Conservation (phyloP, 2,329 filamentous ascomycete species). For the Teratosphaeria destructans region DNA sequence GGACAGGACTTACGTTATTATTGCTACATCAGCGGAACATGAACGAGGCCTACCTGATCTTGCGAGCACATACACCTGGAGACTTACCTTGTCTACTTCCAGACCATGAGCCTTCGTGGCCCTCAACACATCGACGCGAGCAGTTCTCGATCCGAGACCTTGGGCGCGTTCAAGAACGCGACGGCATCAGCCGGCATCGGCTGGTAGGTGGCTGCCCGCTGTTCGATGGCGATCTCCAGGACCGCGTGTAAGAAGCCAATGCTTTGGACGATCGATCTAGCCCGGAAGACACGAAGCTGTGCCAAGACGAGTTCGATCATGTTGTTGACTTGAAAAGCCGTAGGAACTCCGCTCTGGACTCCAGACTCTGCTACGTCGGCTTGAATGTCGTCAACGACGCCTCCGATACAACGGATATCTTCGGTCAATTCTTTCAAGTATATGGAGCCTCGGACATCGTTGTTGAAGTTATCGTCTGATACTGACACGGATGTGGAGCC, state of each 20-base stretch:
- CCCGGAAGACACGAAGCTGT: neutral
- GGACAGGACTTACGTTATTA: too few species aligned
- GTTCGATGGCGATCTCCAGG: neutral
- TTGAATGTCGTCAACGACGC: neutral
- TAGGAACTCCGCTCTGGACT: neutral
- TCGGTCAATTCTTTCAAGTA: neutral
- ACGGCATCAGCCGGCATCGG: neutral
- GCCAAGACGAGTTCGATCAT: neutral
- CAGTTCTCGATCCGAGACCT: neutral
- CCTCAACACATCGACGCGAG: neutral
- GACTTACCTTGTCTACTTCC: neutral
- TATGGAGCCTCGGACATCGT: neutral
- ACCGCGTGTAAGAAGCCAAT: neutral
- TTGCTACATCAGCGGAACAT: too few species aligned
- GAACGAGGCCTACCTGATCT: neutral
- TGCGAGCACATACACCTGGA: slow-evolving; percentile 24
- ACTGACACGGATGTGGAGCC: neutral
- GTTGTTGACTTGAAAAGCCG: neutral
- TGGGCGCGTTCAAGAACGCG: neutral
- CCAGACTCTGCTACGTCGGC: neutral
- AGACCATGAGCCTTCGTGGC: neutral
- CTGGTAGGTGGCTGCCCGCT: neutral
- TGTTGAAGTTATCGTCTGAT: neutral
- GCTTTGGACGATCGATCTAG: neutral
- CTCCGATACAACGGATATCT: neutral